Conservation (phyloP, 2,329 filamentous ascomycete genomes). For the Penicillium brasilianum region DNA sequence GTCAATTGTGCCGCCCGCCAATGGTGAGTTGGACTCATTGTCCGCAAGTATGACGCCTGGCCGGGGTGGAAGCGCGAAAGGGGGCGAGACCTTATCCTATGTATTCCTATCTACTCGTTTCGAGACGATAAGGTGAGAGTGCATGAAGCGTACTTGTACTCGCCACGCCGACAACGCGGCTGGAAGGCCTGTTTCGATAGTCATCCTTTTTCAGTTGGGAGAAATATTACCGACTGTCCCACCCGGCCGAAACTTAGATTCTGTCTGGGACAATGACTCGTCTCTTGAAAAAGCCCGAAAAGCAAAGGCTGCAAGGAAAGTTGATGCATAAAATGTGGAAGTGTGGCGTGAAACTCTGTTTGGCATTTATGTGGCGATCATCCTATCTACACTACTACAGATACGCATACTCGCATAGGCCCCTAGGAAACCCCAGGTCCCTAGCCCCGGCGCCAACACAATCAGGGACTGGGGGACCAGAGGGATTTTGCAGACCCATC, state of each 20-base stretch:
- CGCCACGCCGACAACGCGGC: background rate
- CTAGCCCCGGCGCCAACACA: background rate
- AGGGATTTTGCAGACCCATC: background rate
- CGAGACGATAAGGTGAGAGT: background rate
- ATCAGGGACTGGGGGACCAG: background rate
- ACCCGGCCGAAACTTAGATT: slow-evolving; percentile 10
- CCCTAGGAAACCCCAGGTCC: background rate
- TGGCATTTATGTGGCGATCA: slow-evolving; percentile 3
- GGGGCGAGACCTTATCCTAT: background rate
- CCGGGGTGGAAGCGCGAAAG: background rate
- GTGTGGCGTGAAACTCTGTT: slow-evolving; percentile 7
- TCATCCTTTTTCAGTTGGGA: background rate
- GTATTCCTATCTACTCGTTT: background rate
- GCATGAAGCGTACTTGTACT: background rate
- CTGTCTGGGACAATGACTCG: background rate
- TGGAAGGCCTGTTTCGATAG: background rate
- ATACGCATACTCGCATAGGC: too few species aligned
- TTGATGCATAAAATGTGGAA: background rate
- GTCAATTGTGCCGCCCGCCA: background rate
- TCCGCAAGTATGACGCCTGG: background rate
- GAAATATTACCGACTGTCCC: slow-evolving; percentile 10
- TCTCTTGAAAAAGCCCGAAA: background rate
- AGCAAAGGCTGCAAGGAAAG: background rate
- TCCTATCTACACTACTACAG: background rate
- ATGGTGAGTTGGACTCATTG: background rate